Conservation (phyloP, 139 green algal species). For the Deuterostichococcus epilithicus region DNA sequence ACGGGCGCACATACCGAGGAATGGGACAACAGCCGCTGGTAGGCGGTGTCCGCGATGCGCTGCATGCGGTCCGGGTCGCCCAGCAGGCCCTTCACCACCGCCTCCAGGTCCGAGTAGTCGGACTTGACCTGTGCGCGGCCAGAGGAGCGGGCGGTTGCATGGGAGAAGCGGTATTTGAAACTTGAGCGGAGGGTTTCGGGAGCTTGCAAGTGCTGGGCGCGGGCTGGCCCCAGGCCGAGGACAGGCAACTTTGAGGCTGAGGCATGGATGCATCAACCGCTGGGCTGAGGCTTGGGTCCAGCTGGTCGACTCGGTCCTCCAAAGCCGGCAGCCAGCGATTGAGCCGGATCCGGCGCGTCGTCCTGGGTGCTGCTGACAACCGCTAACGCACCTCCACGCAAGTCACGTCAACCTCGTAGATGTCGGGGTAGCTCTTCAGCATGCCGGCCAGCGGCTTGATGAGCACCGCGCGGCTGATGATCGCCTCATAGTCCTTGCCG, state of each 20-base stretch:
- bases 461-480: conserved; percentile 2
- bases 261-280: too few relatives aligned
- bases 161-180: too few relatives aligned
- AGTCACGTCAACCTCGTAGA: not conserved
- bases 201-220: too few relatives aligned
- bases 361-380: too few relatives aligned
- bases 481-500: conserved; percentile 12
- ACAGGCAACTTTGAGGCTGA: too few relatives aligned
- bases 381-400: not conserved
- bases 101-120: not conserved
- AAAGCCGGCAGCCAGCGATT: too few relatives aligned
- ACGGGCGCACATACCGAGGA: not conserved
- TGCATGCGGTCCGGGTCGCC: not conserved
- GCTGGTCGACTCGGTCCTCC: too few relatives aligned
- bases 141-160: too few relatives aligned
- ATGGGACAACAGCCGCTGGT: not conserved
- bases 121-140: not conserved
- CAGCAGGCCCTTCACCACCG: not conserved
- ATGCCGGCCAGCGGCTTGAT: conserved; percentile 1
- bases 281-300: too few relatives aligned
- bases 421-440: conserved; percentile 5
- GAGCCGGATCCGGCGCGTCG: too few relatives aligned
- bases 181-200: too few relatives aligned
- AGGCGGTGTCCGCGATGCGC: not conserved
- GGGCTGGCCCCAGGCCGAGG: too few relatives aligned